Evolutionary conservation across 1,284 basidiomycete genomes (phyloP).

Genomic region (Rhodotorula sp.): DNA sequence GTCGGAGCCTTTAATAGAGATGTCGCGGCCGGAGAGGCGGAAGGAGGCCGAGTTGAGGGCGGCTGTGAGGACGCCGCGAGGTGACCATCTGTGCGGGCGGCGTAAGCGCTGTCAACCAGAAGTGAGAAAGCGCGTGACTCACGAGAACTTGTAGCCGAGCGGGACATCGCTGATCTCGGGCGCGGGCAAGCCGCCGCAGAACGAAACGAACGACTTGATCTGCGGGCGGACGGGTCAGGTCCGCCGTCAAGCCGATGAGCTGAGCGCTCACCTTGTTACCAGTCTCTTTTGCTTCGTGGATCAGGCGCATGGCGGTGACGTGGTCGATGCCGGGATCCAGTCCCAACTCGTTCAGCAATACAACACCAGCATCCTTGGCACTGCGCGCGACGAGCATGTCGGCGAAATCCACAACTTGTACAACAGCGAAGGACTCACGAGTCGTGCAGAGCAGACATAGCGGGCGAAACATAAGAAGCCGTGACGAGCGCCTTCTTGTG

Average conservation of each 20-base stretch:
- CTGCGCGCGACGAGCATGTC: constrained; percentile 50
- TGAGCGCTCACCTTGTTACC: constrained; percentile 46
- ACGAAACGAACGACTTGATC: constrained; percentile 79
- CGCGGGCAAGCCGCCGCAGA: constrained; percentile 89
- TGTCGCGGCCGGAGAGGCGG: constrained; percentile 59
- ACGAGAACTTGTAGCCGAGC: constrained; percentile 84
- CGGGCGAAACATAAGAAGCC: constrained; percentile 83
- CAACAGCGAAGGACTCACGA: constrained; percentile 52
- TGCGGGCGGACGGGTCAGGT: not conserved
- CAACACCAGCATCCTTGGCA: constrained; percentile 64
- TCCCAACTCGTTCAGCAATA: constrained; percentile 88
- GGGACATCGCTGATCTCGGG: constrained; percentile 60
- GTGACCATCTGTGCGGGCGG: constrained; percentile 63
- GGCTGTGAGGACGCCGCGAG: constrained; percentile 79
- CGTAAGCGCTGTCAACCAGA: not conserved
- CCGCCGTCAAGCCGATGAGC: too few species aligned
- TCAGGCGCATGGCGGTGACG: constrained; percentile 78
- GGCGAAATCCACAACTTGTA: too few species aligned
- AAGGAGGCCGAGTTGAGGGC: constrained; percentile 75
- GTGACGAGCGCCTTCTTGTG: constrained; percentile 79
- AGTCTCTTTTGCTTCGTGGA: constrained; percentile 59
- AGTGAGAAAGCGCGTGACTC: not conserved
- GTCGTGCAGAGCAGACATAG: constrained; percentile 68
- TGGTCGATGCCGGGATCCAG: constrained; percentile 96
- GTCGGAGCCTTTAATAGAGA: constrained; percentile 55